Percentiles rank a stretch among this genome's conserved stretches.
Conservation (phyloP, 2,329 filamentous ascomycete genomes). For the Capronia coronata region DNA sequence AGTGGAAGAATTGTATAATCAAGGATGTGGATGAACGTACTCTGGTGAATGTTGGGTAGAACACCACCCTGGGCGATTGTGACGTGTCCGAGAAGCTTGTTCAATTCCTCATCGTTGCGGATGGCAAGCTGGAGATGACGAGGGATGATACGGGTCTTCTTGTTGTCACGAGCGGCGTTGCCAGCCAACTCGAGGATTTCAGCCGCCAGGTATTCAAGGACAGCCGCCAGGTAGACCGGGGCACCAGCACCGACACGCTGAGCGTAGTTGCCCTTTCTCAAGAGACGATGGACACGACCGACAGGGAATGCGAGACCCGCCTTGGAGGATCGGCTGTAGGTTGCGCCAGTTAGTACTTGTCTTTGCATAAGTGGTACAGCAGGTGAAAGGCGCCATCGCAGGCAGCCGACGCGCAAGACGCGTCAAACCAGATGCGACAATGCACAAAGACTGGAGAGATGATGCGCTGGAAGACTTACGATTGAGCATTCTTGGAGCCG, state of each 20-base stretch:
- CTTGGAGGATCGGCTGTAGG: constrained; percentile 86
- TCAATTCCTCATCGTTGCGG: constrained; percentile 98
- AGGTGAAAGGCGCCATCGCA: background rate
- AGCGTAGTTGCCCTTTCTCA: constrained; percentile 98
- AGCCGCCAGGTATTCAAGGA: constrained; percentile 96
- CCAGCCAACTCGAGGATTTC: constrained; percentile 98
- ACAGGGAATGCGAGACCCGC: constrained; percentile 98
- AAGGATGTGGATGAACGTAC: constrained; percentile 50
- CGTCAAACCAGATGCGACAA: constrained; percentile 26
- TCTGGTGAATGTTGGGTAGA: constrained; percentile 93
- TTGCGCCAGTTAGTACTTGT: constrained; percentile 37
- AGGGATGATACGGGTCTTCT: constrained; percentile 99
- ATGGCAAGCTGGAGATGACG: constrained; percentile 98
- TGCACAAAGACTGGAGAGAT: background rate
- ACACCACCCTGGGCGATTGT: constrained; percentile 97
- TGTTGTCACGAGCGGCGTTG: constrained; percentile 98
- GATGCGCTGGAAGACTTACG: constrained; percentile 61
- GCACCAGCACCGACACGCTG: constrained; percentile 98
- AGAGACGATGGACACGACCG: constrained; percentile 97
- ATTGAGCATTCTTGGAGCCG: constrained; percentile 98
- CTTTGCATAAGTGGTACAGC: background rate
- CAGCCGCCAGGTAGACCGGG: constrained; percentile 92
- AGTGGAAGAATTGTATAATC: constrained; percentile 34
- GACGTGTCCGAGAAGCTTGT: constrained; percentile 94
- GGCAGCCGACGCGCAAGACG: constrained; percentile 30